Base-by-base conservation (phyloP, 495 filamentous ascomycete species). In the Hypoxylon lienhwacheense region DNA sequence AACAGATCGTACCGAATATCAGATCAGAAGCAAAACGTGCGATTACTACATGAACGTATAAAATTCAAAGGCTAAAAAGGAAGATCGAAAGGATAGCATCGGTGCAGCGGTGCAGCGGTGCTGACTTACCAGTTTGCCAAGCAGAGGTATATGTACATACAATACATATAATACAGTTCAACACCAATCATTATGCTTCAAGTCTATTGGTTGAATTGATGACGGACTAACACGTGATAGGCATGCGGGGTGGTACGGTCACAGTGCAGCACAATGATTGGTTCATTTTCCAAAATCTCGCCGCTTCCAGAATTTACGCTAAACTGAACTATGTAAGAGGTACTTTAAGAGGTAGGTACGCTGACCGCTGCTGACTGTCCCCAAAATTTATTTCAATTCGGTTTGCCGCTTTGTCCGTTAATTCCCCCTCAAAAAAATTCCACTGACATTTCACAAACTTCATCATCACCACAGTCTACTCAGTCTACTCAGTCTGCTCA, bases 251-350 rank as follows among this genome's bases (percentile, higher is more conserved):
- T 55, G 52, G 34, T 47, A 52, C 35, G 58, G 52, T 32, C 4
- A 4, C 10, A 28, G 19, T 39, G n/a, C 16, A 22, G 10, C 2
- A 1, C 7, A 19, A 22, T 52, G 34, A 55, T 55, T 61, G 57
- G 51, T 40, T 29, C 0, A 55, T 21, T 7, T 32, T 35, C 14
- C 33, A 36, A 11, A 24, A 22, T 52, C 52, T 61, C 11, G 58
- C 51, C 41, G 58, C 53, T 61, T 61, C 58, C 52, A 61, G 57
- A 61, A 55, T 14, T 34, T 35, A 25, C n/a, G n/a, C n/a, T n/a
- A n/a, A n/a, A n/a, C n/a, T n/a, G n/a, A n/a, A n/a, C n/a, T n/a
- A n/a, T n/a, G n/a, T n/a, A n/a, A n/a, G n/a, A n/a, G n/a, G n/a
- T n/a, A n/a, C n/a, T n/a, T n/a, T n/a, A n/a, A n/a, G n/a, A 35